A percentile compares a stretch with the other conserved stretches of the same genome.
phyloP scores from a whole-genome alignment of 257 asterid species.

The Solanum appendiculatum region DNA sequence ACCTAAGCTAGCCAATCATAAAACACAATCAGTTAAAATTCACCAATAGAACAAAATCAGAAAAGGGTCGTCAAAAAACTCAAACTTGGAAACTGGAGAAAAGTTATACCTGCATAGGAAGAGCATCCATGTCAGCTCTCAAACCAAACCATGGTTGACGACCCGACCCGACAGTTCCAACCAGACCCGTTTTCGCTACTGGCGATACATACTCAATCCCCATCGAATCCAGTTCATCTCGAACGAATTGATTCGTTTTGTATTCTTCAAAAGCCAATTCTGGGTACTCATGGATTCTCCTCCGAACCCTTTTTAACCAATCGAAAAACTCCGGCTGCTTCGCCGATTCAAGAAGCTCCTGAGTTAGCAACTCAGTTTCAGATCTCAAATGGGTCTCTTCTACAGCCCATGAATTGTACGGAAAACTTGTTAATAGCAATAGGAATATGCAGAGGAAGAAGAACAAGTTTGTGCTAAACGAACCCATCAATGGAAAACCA shows the following conservation, averaged over 20 bases:
- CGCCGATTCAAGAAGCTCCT: conserved; percentile 52
- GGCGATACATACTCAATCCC: conserved; percentile 68
- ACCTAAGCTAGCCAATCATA: no score
- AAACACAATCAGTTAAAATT: no score
- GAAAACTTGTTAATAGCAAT: not conserved
- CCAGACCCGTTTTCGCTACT: conserved; percentile 64
- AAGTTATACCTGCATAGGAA: conserved; percentile 60
- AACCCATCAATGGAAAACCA: not conserved
- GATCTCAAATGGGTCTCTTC: not conserved
- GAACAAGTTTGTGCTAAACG: not conserved
- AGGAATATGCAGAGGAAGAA: not conserved
- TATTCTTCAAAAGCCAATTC: conserved; percentile 70
- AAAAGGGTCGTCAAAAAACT: not conserved
- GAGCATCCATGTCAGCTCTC: conserved; percentile 96
- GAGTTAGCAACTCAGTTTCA: conserved; percentile 14
- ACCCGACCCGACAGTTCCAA: conserved; percentile 75
- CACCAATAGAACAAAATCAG: not conserved
- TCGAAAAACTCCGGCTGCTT: conserved; percentile 35
- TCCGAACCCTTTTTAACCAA: conserved; percentile 62
- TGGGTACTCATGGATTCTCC: conserved; percentile 77
- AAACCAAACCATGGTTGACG: conserved; percentile 58
- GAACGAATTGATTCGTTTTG: conserved; percentile 57
- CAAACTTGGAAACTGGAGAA: not conserved
- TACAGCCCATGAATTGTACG: not conserved
- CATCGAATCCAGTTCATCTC: conserved; percentile 64